Base-by-base conservation (phyloP, 1,284 basidiomycete species). In the Sporisorium graminicola region DNA sequence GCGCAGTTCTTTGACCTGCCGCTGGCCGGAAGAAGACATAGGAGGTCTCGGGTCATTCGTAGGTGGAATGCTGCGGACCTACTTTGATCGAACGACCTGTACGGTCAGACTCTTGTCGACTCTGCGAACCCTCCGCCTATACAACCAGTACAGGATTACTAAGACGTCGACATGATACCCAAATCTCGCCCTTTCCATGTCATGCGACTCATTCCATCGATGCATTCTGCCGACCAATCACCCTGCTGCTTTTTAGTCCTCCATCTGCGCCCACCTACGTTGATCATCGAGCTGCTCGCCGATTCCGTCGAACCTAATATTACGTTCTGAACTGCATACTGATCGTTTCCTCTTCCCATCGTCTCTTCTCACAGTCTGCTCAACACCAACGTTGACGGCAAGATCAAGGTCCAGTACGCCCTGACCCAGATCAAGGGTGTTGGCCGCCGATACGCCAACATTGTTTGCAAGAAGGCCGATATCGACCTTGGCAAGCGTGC, bases 401-500 rank as follows among this genome's bases (percentile, higher is more conserved):
- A 95, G 88, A 92, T 95, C 86, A 98, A 98, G 90, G 93, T 98
- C 70, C 82, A 83, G 84, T 86, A 86, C 79, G 85, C 85, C 77
- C 79, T 86, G 31, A 86, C 85, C 52, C 81, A 99, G 90, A 99
- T 99, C 90, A 98, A 98, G 90, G 97, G 97, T 92, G 96, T 99
- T 79, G 97, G 97, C 86, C 92, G 97, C 79, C 93, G 97, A 74
- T 99, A 98, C 89, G 91, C 97, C 87, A 99, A 99, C 89, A 89
- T 99, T 86, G 96, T 99, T 84, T 98, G 95, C 92, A 99, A 99
- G 90, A 99, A 99, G 91, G 97, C 97, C 82, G 97, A 99, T 89
- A 93, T 99, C 67, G 95, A 99, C 87, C 91, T 99, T 80, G 93
- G 91, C 90, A 99, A 99, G 90, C 94, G 97, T 78, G 94, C 94